Evolutionary conservation across 495 filamentous ascomycete genomes (phyloP), one percentile per base, ranked within the genome.

Genomic region (Astrocystis sublimbata): DNA sequence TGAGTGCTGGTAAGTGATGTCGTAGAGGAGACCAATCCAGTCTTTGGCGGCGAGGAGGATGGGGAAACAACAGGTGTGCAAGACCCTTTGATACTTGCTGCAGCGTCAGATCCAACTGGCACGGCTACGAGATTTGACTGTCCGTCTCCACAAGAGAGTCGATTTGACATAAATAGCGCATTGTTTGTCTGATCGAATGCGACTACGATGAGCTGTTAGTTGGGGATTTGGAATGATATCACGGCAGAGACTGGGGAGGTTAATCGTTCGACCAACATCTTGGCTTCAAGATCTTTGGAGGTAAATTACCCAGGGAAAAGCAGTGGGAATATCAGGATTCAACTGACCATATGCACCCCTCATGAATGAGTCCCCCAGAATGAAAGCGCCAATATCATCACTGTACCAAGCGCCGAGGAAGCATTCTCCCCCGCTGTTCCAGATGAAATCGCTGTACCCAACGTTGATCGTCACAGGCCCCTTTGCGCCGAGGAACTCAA

Each of bases 281-380:
- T 41, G 38, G 15, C 2, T 6, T 19, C 8, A 45, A 8, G 9
- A 26, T 10, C 21, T 23, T 26, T 17, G 4, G 12, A 6, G 21
- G 6, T 13, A 23, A 13, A n/a, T n/a, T 4, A 3, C 15, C 19
- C 19, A 13, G 23, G 21, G 38, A 30, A 2, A 60, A 7, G n/a
- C n/a, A n/a, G 9, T 4, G 6, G 1, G 40, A n/a, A 57, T 31
- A 23, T 23, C 5, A 0, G 43, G 4, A 24, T 12, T 8, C 15
- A 50, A 66, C 70, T 63, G 21, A 71, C 68, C 66, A 56, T 91
- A 92, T 2, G 88, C 88, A 50, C 82, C 87, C 67, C 89, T 82
- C 19, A 93, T 71, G 75, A 92, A 92, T 0, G 89, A 90, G 69
- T 92, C 90, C 12, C 90, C 90, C 40, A 93, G 73, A 15, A 91